Conservation (phyloP, 495 filamentous ascomycete genomes). For the Penicillium angulare region DNA sequence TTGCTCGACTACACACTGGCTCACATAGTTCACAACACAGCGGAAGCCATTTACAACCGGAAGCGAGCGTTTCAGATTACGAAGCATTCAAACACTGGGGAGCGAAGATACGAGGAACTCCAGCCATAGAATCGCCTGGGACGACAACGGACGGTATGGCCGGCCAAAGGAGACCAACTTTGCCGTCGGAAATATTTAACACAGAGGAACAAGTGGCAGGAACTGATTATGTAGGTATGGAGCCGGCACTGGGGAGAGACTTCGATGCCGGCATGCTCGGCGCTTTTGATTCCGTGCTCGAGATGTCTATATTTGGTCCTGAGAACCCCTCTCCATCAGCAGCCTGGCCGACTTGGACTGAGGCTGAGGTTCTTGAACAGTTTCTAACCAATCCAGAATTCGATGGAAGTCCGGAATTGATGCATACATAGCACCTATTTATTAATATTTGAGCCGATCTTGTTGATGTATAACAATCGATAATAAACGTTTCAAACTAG, state of each 20-base stretch:
- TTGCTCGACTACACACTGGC: constrained; percentile 18
- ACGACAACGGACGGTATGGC: background rate
- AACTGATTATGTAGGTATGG: no score
- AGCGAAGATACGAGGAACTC: constrained; percentile 6
- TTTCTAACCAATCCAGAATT: constrained; percentile 15
- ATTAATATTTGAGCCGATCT: background rate
- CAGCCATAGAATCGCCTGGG: background rate
- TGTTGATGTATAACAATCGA: background rate
- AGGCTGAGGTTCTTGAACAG: constrained; percentile 22
- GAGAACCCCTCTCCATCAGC: constrained; percentile 12
- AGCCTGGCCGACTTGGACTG: constrained; percentile 23
- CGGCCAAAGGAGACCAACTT: background rate
- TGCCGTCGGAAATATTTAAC: background rate
- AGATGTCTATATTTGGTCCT: constrained; percentile 16
- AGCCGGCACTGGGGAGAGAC: background rate
- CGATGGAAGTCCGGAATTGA: background rate
- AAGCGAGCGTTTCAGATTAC: constrained; percentile 14
- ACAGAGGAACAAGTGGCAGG: background rate
- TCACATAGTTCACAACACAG: background rate
- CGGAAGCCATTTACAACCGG: background rate
- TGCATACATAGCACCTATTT: background rate
- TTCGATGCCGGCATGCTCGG: constrained; percentile 3
- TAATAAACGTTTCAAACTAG: no score
- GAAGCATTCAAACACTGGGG: constrained; percentile 32
- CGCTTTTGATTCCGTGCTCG: constrained; percentile 13